These are phyloP conservation scores for Pestalotiopsis sp. DNA, from an alignment of 2,329 filamentous ascomycete genomes.

Conservation along the genomic window DNA sequence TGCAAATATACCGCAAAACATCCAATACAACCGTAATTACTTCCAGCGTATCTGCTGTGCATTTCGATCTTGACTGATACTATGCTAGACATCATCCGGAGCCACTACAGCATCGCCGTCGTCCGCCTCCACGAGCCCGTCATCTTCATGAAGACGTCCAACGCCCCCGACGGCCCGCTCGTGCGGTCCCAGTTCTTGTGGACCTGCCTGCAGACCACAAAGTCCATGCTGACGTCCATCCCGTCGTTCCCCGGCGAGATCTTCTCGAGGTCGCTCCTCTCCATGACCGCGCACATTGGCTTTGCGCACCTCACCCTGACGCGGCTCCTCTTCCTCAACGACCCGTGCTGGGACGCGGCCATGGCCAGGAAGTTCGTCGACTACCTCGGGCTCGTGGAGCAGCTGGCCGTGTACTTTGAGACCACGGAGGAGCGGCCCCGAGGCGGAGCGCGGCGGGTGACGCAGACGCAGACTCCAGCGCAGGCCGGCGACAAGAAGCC, in stretches of 20 bases:
- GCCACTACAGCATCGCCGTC: neutral
- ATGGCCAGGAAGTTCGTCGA: neutral
- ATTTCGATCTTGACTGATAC: neutral
- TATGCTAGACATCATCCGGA: neutral
- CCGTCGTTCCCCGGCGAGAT: neutral
- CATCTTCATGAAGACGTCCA: neutral
- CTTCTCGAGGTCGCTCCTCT: neutral
- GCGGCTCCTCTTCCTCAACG: neutral
- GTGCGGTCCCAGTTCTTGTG: neutral
- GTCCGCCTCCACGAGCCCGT: slow-evolving; percentile 1
- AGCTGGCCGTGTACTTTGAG: neutral
- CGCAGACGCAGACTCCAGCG: neutral
- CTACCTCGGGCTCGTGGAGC: neutral
- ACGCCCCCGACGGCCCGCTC: neutral
- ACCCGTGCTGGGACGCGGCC: slow-evolving; percentile 2
- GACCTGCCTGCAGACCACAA: neutral
- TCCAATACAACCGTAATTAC: neutral
- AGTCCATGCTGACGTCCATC: neutral
- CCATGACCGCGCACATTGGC: neutral
- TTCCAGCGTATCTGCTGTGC: neutral
- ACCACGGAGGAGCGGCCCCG: neutral
- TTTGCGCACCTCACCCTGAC: slow-evolving; percentile 5
- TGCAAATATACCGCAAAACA: neutral
- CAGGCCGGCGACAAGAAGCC: neutral
- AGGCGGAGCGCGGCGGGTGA: neutral